A percentile compares a stretch with the other conserved stretches of the same genome.
phyloP scores from a whole-genome alignment of 2,329 filamentous ascomycete genomes.

The Penicillium sp. region DNA sequence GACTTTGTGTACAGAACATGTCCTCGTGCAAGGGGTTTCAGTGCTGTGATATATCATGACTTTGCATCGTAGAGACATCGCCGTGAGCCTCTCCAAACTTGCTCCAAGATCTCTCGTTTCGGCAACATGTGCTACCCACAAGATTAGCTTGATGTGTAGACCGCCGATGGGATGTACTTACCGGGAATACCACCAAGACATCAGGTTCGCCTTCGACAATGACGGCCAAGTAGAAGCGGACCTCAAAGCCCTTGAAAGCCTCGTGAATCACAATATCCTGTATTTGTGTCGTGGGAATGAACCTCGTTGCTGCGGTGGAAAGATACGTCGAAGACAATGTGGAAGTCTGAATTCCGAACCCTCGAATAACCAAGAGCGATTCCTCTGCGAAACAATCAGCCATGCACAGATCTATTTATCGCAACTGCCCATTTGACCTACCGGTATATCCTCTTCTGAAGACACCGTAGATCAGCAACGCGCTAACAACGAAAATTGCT shows the following conservation, averaged over 20 bases:
- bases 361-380: constrained; percentile 80
- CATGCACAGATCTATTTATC: neutral
- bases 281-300: constrained; percentile 88
- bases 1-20: constrained; percentile 3
- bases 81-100: constrained; percentile 82
- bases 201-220: constrained; percentile 85
- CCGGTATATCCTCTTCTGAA: constrained; percentile 51
- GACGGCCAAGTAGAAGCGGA: constrained; percentile 82
- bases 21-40: neutral
- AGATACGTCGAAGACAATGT: constrained; percentile 67
- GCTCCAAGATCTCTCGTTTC: constrained; percentile 68
- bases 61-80: constrained; percentile 74
- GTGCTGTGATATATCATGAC: constrained; percentile 30
- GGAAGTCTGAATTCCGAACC: constrained; percentile 84
- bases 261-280: constrained; percentile 93
- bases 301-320: constrained; percentile 59
- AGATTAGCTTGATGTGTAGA: constrained; percentile 6
- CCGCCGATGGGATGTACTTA: constrained; percentile 36
- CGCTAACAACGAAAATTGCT: constrained; percentile 40
- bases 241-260: constrained; percentile 87
- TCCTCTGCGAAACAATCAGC: constrained; percentile 58
- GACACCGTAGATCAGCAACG: constrained; percentile 44
- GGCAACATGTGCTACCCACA: constrained; percentile 62
- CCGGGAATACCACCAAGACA: constrained; percentile 91
- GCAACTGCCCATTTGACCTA: constrained; percentile 23